Evolutionary conservation across 2,329 filamentous ascomycete genomes (phyloP).

Genomic region (Cladosporium velox): DNA sequence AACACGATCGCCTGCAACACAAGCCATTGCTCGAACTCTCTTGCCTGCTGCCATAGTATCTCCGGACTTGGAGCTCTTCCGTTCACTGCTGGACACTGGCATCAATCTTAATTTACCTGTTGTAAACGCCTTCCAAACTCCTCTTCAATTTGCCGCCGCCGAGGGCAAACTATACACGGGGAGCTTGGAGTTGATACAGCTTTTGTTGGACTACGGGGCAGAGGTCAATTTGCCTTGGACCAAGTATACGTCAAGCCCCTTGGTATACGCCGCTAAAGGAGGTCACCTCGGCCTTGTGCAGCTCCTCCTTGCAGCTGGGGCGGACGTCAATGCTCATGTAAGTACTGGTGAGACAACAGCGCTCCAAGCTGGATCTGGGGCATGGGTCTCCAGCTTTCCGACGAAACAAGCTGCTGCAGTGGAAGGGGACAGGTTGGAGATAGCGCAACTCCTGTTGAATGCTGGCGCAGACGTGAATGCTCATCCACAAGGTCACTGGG

Average conservation of each 20-base stretch:
- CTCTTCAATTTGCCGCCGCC: background rate
- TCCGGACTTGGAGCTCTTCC: background rate
- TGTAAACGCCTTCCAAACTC: background rate
- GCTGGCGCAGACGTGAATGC: conserved; percentile 2
- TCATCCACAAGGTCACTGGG: background rate
- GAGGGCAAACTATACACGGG: too few species aligned
- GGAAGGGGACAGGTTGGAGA: background rate
- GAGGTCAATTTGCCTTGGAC: background rate
- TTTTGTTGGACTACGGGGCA: background rate
- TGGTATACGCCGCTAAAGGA: background rate
- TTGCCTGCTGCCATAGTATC: background rate
- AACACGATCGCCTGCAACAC: background rate
- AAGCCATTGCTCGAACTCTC: conserved; percentile 9
- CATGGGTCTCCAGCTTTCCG: background rate
- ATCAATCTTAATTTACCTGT: background rate
- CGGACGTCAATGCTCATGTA: background rate
- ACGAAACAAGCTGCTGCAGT: background rate
- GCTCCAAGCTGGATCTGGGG: background rate
- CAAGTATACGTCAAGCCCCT: background rate
- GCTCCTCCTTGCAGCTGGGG: background rate
- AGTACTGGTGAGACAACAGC: background rate
- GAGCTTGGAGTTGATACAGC: background rate
- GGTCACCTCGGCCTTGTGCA: background rate
- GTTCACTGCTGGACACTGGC: background rate
- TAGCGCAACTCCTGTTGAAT: background rate